These are phyloP conservation scores for Exidia glandulosa DNA, from an alignment of 768 basidiomycete genomes.

Conservation along the genomic window DNA sequence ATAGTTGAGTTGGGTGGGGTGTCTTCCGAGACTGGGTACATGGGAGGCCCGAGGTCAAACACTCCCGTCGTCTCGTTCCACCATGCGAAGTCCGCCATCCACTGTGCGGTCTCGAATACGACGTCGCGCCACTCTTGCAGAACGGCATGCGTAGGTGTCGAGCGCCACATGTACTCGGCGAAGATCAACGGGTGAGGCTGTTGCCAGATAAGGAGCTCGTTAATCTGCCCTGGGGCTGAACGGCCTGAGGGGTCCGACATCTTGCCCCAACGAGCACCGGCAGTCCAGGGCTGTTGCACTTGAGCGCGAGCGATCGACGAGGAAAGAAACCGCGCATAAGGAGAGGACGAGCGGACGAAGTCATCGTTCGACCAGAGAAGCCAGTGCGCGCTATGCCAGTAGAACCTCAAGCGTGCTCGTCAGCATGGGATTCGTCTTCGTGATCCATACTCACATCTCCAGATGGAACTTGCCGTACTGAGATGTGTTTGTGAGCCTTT, in stretches of 20 bases:
- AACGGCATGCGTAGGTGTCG: conserved; percentile 25
- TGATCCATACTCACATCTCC: conserved; percentile 44
- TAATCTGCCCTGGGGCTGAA: conserved; percentile 48
- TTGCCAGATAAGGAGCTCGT: conserved; percentile 53
- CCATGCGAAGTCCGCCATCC: conserved; percentile 49
- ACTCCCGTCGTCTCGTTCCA: conserved; percentile 34
- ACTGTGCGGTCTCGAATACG: conserved; percentile 44
- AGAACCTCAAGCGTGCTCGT: background rate
- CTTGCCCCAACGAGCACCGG: conserved; percentile 53
- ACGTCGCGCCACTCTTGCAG: conserved; percentile 41
- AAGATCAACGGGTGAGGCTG: conserved; percentile 47
- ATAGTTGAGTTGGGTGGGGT: conserved; percentile 41
- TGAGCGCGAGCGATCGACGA: conserved; percentile 37
- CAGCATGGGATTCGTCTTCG: background rate
- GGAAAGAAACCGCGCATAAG: conserved; percentile 38
- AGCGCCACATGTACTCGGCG: conserved; percentile 46
- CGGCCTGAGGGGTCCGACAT: conserved; percentile 53
- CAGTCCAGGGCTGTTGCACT: conserved; percentile 38
- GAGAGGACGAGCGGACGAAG: conserved; percentile 33
- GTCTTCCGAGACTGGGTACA: conserved; percentile 47
- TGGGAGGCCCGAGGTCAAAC: conserved; percentile 49
- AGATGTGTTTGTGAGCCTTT: background rate
- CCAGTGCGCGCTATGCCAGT: conserved; percentile 43
- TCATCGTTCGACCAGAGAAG: conserved; percentile 52
- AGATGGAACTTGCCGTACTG: conserved; percentile 44